Evolutionary conservation across 768 basidiomycete genomes (phyloP), one percentile per base, ranked within the genome.

Genomic region (Trametes cingulata): DNA sequence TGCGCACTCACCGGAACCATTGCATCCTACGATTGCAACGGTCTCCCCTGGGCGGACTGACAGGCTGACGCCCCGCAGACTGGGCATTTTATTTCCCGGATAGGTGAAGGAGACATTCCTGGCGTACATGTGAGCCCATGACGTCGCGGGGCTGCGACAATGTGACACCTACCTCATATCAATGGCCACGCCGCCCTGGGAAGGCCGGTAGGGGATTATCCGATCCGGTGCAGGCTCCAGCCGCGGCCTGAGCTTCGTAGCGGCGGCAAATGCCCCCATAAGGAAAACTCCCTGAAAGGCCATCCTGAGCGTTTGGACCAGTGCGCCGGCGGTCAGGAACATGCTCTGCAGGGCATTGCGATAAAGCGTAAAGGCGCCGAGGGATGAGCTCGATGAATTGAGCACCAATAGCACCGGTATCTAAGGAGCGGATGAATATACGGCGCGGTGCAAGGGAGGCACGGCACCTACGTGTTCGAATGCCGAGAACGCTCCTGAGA

Each of bases 201-300:
- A 64, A 40, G 77, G 73, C 49, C 72, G 73, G 69, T 86, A 92
- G 29, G 69, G 73, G 40, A 81, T 74, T 24, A 71, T 68, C 48
- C 85, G 80, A 50, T 85, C 82, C 25, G 81, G 75, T 52, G 73
- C 74, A 33, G 90, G 90, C 62, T 87, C 83, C 39, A 93, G 71
- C 63, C 80, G 80, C 25, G 89, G 89, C 63, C 84, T 82, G 61
- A 93, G 74, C 64, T 82, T 80, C 78, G 85, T 86, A 48, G 88
- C 87, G 45, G 90, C 90, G 67, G 84, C 86, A 69, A 93, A 95
- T 7, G 93, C 91, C 48, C 87, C 88, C 85, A 94, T 88, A 60
- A 92, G 77, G 75, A 95, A 95, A 50, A 94, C 81, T 33, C 85
- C 84, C 72, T 95, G 92, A 67, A 88, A 93, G n/a, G 85, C 85